These are phyloP conservation scores for Sonneratia caseolaris DNA, from an alignment of 345 rosid genomes.

Conservation along the genomic window DNA sequence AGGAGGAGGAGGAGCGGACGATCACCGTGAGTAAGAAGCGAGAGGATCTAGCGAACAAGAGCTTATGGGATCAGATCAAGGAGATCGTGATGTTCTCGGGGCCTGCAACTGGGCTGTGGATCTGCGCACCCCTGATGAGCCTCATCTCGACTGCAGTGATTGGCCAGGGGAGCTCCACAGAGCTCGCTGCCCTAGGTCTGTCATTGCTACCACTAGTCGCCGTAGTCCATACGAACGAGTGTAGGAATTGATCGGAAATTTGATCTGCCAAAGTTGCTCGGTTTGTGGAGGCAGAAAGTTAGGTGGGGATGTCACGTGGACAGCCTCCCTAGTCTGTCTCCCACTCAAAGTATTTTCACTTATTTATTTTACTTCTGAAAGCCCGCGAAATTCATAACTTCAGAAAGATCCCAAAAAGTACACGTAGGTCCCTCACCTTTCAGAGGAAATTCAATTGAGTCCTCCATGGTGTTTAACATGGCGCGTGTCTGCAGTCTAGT, in stretches of 20 bases:
- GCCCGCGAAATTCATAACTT: too few species aligned
- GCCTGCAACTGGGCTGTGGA: slow-evolving; percentile 48
- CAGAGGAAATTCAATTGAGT: too few species aligned
- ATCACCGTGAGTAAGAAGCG: slow-evolving; percentile 5
- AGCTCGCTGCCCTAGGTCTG: slow-evolving; percentile 52
- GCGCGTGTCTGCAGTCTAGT: too few species aligned
- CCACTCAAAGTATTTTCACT: too few species aligned
- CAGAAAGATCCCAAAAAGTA: too few species aligned
- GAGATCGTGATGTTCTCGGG: slow-evolving; percentile 43
- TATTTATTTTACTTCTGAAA: too few species aligned
- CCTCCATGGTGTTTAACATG: too few species aligned
- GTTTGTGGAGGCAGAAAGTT: too few species aligned
- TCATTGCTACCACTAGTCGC: neutral
- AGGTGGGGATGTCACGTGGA: too few species aligned
- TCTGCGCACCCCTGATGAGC: slow-evolving; percentile 49
- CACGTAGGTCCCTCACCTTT: too few species aligned
- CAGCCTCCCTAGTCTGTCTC: too few species aligned
- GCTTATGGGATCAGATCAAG: slow-evolving; percentile 40
- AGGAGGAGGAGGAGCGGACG: slow-evolving; percentile 1
- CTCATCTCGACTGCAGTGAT: slow-evolving; percentile 38
- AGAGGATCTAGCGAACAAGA: slow-evolving; percentile 26
- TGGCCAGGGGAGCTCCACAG: slow-evolving; percentile 44
- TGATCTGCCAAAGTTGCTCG: too few species aligned
- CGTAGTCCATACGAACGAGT: neutral
- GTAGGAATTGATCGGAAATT: neutral